phyloP scores from a whole-genome alignment of 805 yeast genomes.

The Lachancea sp. region DNA sequence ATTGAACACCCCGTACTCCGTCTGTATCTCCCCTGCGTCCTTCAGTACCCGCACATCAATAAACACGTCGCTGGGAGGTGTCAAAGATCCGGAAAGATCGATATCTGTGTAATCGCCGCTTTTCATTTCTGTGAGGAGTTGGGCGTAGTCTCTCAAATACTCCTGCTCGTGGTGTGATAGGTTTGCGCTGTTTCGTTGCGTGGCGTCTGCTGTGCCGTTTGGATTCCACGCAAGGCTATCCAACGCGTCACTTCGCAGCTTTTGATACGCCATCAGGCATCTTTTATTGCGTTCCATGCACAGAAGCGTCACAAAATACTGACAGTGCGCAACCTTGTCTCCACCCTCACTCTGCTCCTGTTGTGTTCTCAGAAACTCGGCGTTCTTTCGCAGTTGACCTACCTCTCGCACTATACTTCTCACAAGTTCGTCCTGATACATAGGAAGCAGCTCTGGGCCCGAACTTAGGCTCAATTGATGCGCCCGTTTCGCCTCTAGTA shows the following conservation, averaged over 20 bases:
- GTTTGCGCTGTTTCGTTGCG: slow-evolving; percentile 17
- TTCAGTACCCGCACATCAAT: slow-evolving; percentile 89
- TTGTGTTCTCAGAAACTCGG: slow-evolving; percentile 40
- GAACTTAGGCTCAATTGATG: slow-evolving; percentile 43
- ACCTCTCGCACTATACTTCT: slow-evolving; percentile 67
- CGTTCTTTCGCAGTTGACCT: slow-evolving; percentile 51
- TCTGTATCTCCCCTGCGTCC: slow-evolving; percentile 95
- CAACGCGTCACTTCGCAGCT: slow-evolving; percentile 59
- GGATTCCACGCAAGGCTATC: slow-evolving; percentile 69
- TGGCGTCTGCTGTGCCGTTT: slow-evolving; percentile 31
- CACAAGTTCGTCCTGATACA: slow-evolving; percentile 66
- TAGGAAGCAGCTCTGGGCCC: slow-evolving; percentile 37
- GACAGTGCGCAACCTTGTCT: slow-evolving; percentile 51
- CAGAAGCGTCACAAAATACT: slow-evolving; percentile 50
- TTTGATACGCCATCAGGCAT: slow-evolving; percentile 79
- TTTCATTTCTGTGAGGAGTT: slow-evolving; percentile 66
- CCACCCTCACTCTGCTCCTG: slow-evolving; percentile 23
- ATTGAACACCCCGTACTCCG: slow-evolving; percentile 94
- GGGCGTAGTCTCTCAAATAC: slow-evolving; percentile 64
- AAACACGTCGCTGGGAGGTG: slow-evolving; percentile 86
- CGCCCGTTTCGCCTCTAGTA: slow-evolving; percentile 78
- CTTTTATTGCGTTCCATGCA: slow-evolving; percentile 85
- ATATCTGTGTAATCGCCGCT: slow-evolving; percentile 68
- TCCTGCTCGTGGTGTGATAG: slow-evolving; percentile 76
- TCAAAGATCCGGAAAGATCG: slow-evolving; percentile 82